phyloP scores from a whole-genome alignment of 441 rosid species.

The Pelargonium citronellum region DNA sequence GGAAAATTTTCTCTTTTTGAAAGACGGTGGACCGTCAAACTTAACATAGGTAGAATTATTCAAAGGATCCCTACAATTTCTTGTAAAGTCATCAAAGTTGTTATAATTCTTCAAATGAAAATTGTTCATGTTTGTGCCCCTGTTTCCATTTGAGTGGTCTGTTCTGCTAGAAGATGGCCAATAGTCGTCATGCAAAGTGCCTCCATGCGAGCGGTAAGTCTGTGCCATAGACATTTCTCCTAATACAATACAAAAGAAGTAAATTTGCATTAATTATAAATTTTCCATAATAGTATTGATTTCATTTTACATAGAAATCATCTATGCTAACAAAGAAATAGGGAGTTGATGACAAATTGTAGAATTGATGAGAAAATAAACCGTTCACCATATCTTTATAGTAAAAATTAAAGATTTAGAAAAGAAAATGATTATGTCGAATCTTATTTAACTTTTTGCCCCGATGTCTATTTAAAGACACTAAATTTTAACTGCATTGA shows the following conservation, averaged over 20 bases:
- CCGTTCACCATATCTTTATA: too few relatives aligned
- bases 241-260: slow-evolving; percentile 10
- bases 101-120: slow-evolving; percentile 24
- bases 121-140: slow-evolving; percentile 24
- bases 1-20: slow-evolving; percentile 55
- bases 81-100: slow-evolving; percentile 19
- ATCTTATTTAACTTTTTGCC: too few relatives aligned
- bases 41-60: slow-evolving; percentile 25
- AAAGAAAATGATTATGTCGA: too few relatives aligned
- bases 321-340: too few relatives aligned
- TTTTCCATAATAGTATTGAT: too few relatives aligned
- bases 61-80: slow-evolving; percentile 31
- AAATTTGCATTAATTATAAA: not conserved
- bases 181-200: slow-evolving; percentile 29
- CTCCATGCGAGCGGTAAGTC: slow-evolving; percentile 43
- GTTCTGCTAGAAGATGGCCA: slow-evolving; percentile 31
- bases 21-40: slow-evolving; percentile 35
- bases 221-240: slow-evolving; percentile 44
- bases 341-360: too few relatives aligned
- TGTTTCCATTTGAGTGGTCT: slow-evolving; percentile 23
- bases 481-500: too few relatives aligned
- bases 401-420: too few relatives aligned
- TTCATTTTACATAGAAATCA: too few relatives aligned
- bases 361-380: too few relatives aligned
- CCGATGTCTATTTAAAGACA: too few relatives aligned